A percentile compares a stretch with the other conserved stretches of the same genome.
These are phyloP conservation scores for Pilatotrama ljubarskyi DNA, from an alignment of 768 basidiomycete genomes.

Conservation along the genomic window DNA sequence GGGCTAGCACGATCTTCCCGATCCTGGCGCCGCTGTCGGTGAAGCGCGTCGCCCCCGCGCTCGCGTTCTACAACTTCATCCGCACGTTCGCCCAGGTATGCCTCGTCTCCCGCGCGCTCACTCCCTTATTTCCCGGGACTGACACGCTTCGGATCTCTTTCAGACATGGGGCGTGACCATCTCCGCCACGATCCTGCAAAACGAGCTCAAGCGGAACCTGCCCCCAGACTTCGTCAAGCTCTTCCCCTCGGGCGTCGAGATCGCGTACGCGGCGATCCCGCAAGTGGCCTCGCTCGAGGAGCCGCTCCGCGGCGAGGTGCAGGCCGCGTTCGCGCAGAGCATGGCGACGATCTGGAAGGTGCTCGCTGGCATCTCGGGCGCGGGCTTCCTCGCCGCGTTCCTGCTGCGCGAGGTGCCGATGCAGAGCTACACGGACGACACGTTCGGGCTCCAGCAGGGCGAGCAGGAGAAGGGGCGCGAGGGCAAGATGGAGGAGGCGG, in stretches of 20 bases:
- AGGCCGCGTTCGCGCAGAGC: constrained; percentile 42
- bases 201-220: constrained; percentile 43
- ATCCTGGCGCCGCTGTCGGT: constrained; percentile 33
- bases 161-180: constrained; percentile 56
- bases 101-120: background rate
- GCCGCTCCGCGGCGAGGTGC: constrained; percentile 36
- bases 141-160: background rate
- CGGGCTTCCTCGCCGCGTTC: constrained; percentile 38
- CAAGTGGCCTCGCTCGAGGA: constrained; percentile 37
- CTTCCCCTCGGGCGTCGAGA: constrained; percentile 39
- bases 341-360: constrained; percentile 44
- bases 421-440: constrained; percentile 21
- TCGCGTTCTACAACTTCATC: constrained; percentile 35
- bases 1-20: constrained; percentile 23
- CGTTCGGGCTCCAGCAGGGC: constrained; percentile 15
- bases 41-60: constrained; percentile 34
- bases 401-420: constrained; percentile 34
- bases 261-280: constrained; percentile 50
- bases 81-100: constrained; percentile 28
- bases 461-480: background rate
- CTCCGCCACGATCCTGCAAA: constrained; percentile 52
- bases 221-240: constrained; percentile 38
- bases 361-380: constrained; percentile 39
- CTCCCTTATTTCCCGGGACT: background rate
- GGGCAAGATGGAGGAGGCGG: background rate